These are phyloP conservation scores for Gaultheria prostrata DNA, from an alignment of 148 eudicot species.

Conservation along the genomic window DNA sequence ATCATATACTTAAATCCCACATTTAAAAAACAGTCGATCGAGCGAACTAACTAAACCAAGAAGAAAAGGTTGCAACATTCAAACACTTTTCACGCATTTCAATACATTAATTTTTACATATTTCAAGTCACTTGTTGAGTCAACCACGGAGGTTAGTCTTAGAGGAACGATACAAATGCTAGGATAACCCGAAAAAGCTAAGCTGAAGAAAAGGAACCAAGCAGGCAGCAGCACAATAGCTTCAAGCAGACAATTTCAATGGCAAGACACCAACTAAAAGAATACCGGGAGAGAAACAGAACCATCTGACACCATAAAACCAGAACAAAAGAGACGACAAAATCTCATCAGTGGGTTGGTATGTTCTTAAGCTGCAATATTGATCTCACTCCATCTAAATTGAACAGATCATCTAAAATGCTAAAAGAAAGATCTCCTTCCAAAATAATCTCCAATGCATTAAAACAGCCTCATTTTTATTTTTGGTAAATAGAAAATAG, in stretches of 20 bases:
- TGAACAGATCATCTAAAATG: neutral
- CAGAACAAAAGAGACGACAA: neutral
- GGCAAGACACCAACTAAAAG: neutral
- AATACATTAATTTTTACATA: too few species aligned
- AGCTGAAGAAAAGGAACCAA: neutral
- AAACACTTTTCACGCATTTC: too few species aligned
- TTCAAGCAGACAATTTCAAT: neutral
- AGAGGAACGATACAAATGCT: neutral
- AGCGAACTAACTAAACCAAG: neutral
- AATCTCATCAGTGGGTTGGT: neutral
- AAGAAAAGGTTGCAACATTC: too few species aligned
- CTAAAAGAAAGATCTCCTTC: neutral
- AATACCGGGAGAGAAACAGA: neutral
- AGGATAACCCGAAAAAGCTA: neutral
- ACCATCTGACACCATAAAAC: neutral
- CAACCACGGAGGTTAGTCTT: neutral
- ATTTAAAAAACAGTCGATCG: neutral
- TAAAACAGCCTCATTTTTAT: too few species aligned
- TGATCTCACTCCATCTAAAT: neutral
- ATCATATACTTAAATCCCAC: neutral
- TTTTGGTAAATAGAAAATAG: too few species aligned
- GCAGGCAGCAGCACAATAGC: neutral
- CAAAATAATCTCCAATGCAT: too few species aligned
- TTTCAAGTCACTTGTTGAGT: neutral
- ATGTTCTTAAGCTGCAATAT: neutral